A percentile compares a stretch with the other conserved stretches of the same genome.
Conservation (phyloP, 306 rosid species). For the Fagus crenata region DNA sequence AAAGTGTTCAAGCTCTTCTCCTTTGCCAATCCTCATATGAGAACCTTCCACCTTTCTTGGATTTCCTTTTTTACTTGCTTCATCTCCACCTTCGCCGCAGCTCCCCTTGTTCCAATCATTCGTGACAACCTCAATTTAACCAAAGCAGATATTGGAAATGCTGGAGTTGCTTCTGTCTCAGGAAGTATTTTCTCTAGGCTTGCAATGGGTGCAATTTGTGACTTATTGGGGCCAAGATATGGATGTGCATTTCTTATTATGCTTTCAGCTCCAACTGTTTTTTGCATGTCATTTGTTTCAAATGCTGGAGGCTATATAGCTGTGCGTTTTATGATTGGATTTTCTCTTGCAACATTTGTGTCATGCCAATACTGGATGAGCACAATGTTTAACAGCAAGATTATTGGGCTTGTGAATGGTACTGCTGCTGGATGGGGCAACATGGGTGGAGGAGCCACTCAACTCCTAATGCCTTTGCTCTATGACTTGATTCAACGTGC, state of each 20-base stretch:
- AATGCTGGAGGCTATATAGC: conserved; percentile 63
- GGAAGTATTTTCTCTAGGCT: conserved; percentile 89
- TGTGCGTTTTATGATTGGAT: conserved; percentile 82
- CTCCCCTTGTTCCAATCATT: conserved; percentile 74
- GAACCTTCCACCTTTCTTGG: conserved; percentile 97
- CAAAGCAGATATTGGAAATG: conserved; percentile 76
- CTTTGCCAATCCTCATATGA: conserved; percentile 84
- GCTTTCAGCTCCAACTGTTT: conserved; percentile 70
- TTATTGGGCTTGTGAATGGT: conserved; percentile 80
- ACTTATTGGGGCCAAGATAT: conserved; percentile 72
- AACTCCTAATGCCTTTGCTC: conserved; percentile 77
- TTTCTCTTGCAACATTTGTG: conserved; percentile 85
- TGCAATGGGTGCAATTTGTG: conserved; percentile 77
- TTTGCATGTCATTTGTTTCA: conserved; percentile 72
- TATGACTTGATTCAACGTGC: conserved; percentile 48
- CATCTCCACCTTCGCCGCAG: conserved; percentile 82
- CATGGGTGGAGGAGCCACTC: conserved; percentile 97
- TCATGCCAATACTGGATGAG: conserved; percentile 99
- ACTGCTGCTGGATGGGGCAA: conserved; percentile 97
- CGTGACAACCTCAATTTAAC: conserved; percentile 82
- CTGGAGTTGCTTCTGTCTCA: conserved; percentile 84
- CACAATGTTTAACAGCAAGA: conserved; percentile 79
- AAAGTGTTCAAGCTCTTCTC: conserved; percentile 74
- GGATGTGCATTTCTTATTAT: conserved; percentile 76
- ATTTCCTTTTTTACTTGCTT: conserved; percentile 87